Base-by-base conservation (phyloP, 768 basidiomycete genomes). In the Agrocybe pediades region DNA sequence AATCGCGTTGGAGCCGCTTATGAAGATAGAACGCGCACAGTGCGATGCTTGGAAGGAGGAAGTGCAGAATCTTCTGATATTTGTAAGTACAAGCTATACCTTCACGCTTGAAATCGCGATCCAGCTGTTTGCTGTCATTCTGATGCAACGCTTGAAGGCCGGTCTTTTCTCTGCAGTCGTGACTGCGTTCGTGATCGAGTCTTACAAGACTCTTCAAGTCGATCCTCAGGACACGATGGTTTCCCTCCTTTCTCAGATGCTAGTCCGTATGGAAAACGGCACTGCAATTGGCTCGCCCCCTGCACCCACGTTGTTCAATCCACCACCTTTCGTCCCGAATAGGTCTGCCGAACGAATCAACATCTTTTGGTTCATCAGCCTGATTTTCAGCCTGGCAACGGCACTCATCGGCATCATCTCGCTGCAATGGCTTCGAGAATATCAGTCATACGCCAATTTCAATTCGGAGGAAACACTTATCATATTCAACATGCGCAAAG, bases 31-130 rank as follows among this genome's bases (percentile, higher is more conserved):
- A 21, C 25, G n/a, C 13, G 30, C 21, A 19, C 41, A 21, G 30
- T 51, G 50, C 23, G 27, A 51, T 13, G 41, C 21, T 44, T 50
- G 50, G 42, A 51, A 43, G 23, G 27, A 51, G 9, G 50, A 51
- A 21, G 50, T 51, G 7, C 50, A 51, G 26, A 51, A 51, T 16
- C 42, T 51, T 9, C 41, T 51, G 11, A 51, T 44, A 7, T 51
- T 51, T 24, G 50, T 51, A n/a, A n/a, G n/a, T 19, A 43, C n/a
- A n/a, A n/a, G n/a, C n/a, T n/a, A n/a, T n/a, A n/a, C n/a, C n/a
- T n/a, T n/a, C n/a, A n/a, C n/a, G n/a, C n/a, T 19, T 39, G 15
- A 16, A 19, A 19, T 3, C n/a, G 15, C 19, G 16, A 15, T 36
- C 2, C 1, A 33, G 1, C 5, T 19, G 3, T n/a, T 8, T 11